A percentile compares a stretch with the other conserved stretches of the same genome.
Conservation (phyloP, 495 filamentous ascomycete species). For the Penicillium ucsense region DNA sequence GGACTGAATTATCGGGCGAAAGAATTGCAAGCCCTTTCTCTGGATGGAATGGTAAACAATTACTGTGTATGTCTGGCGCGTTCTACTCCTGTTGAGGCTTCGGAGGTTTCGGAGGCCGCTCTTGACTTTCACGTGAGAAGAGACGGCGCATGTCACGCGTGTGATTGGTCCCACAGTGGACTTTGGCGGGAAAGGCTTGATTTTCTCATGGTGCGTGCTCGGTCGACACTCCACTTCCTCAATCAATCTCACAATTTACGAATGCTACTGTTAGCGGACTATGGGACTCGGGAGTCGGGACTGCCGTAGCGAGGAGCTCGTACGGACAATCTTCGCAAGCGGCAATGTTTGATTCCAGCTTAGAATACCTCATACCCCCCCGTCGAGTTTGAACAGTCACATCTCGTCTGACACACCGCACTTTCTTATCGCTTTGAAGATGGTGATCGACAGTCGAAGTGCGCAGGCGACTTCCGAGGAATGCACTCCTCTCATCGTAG, state of each 20-base stretch:
- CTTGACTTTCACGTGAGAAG: neutral
- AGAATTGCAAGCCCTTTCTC: too few species aligned
- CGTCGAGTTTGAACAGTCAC: neutral
- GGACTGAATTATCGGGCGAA: neutral
- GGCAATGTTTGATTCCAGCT: too few species aligned
- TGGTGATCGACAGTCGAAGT: neutral
- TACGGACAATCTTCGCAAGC: too few species aligned
- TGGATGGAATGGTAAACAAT: too few species aligned
- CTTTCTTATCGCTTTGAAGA: neutral
- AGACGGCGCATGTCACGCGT: neutral
- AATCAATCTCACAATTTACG: too few species aligned
- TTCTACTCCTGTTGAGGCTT: neutral
- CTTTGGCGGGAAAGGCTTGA: neutral
- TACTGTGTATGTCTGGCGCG: too few species aligned
- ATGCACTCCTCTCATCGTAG: neutral
- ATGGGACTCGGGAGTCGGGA: too few species aligned
- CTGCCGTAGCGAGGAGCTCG: too few species aligned
- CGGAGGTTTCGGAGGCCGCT: constrained; percentile 1
- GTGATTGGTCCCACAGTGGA: neutral
- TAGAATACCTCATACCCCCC: neutral
- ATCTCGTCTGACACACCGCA: too few species aligned
- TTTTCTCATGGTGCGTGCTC: neutral
- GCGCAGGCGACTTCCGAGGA: neutral
- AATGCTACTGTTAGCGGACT: too few species aligned
- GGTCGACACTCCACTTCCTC: neutral